Conservation (phyloP, 192 early-diverging fungal genomes). For the Geosiphon pyriformis region DNA sequence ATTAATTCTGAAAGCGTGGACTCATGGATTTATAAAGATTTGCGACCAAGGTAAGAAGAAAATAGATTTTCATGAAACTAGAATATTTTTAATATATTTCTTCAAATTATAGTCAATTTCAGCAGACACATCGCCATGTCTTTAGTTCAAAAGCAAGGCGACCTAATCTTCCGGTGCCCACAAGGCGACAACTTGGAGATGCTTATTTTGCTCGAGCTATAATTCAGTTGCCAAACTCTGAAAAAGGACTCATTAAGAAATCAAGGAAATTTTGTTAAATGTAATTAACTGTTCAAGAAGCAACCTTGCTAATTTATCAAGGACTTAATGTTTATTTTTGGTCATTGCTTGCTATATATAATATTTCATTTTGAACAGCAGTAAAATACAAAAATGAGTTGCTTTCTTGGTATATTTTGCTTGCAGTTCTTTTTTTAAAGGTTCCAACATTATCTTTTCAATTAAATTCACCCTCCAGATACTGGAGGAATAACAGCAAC, state of each 20-base stretch:
- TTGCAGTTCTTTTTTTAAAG: too few species aligned
- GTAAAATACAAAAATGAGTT: too few species aligned
- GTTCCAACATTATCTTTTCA: too few species aligned
- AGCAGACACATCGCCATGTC: not conserved
- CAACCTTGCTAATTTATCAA: too few species aligned
- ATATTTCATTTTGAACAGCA: too few species aligned
- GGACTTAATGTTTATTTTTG: too few species aligned
- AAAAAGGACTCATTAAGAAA: too few species aligned
- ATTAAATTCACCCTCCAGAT: conserved; percentile 57
- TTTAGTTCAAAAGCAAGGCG: not conserved
- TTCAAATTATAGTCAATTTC: not conserved
- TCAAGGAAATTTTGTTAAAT: too few species aligned
- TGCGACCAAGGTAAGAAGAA: not conserved
- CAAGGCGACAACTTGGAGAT: not conserved
- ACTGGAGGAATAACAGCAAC: conserved; percentile 63
- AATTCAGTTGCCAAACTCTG: too few species aligned
- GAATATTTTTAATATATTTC: not conserved
- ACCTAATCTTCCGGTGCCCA: not conserved
- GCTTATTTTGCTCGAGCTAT: not conserved
- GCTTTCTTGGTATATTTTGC: too few species aligned
- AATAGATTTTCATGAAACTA: not conserved
- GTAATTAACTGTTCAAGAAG: too few species aligned
- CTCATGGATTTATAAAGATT: not conserved
- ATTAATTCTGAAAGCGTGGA: not conserved
- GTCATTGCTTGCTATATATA: too few species aligned